Evolutionary conservation across 1,139 yeast species (phyloP).

Genomic region (Kodamaea sp.): DNA sequence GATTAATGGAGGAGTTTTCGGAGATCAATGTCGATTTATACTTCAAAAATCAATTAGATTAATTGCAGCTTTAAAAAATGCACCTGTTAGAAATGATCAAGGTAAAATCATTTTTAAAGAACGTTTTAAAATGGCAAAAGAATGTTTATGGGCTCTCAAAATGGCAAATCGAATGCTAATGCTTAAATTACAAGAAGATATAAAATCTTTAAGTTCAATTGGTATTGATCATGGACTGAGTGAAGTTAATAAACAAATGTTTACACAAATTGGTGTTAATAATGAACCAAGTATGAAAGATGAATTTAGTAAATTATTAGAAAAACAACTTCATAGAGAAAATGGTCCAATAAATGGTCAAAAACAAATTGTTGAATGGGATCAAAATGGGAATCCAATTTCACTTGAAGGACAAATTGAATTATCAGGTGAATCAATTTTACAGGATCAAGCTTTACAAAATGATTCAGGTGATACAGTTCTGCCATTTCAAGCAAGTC

Average conservation of each 20-base stretch:
- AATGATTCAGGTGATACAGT: too few relatives aligned
- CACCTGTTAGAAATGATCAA: slow-evolving; percentile 30
- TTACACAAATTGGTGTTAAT: slow-evolving; percentile 41
- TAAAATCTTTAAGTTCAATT: slow-evolving; percentile 31
- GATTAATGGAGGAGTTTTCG: slow-evolving; percentile 40
- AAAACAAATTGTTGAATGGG: too few relatives aligned
- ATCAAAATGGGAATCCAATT: too few relatives aligned
- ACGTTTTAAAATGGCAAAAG: slow-evolving; percentile 56
- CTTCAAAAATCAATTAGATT: slow-evolving; percentile 26
- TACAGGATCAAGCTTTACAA: too few relatives aligned
- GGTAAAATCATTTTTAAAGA: slow-evolving; percentile 38
- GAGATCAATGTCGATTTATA: slow-evolving; percentile 23
- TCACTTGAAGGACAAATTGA: too few relatives aligned
- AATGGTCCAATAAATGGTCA: slow-evolving; percentile 1
- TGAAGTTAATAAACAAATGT: slow-evolving; percentile 48
- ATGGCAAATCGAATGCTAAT: slow-evolving; percentile 52
- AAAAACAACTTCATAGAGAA: slow-evolving; percentile 21
- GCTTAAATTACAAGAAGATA: slow-evolving; percentile 43
- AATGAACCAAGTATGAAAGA: slow-evolving; percentile 11
- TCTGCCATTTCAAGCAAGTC: slow-evolving; percentile 6
- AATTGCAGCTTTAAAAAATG: slow-evolving; percentile 24
- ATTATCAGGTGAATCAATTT: too few relatives aligned
- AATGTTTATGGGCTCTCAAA: slow-evolving; percentile 62
- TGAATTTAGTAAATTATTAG: slow-evolving; percentile 21
- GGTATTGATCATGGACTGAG: slow-evolving; percentile 60